These are phyloP conservation scores for Cornus controversa DNA, from an alignment of 148 eudicot genomes.

Conservation along the genomic window DNA sequence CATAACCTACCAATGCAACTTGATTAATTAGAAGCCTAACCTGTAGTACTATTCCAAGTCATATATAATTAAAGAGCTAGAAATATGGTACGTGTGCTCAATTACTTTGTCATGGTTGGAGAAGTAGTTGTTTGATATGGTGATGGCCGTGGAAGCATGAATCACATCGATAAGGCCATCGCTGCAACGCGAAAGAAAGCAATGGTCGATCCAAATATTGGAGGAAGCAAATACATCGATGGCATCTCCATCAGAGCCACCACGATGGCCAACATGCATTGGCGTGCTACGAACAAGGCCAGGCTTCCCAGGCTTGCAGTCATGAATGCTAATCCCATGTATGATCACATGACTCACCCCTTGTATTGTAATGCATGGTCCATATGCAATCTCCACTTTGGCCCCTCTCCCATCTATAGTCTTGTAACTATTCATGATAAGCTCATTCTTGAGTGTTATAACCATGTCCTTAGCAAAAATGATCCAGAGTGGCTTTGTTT, in stretches of 20 bases:
- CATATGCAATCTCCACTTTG: slow-evolving; percentile 30
- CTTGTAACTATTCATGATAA: slow-evolving; percentile 32
- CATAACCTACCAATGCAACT: slow-evolving; percentile 37
- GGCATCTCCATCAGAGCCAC: slow-evolving; percentile 36
- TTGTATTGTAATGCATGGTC: slow-evolving; percentile 38
- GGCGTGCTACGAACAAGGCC: slow-evolving; percentile 28
- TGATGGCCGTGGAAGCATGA: slow-evolving; percentile 41
- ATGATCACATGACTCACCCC: slow-evolving; percentile 36
- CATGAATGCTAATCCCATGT: slow-evolving; percentile 36
- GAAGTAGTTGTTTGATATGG: slow-evolving; percentile 41
- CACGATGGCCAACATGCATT: slow-evolving; percentile 16
- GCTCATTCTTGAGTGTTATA: slow-evolving; percentile 30
- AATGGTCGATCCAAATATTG: slow-evolving; percentile 43
- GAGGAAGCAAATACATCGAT: slow-evolving; percentile 23
- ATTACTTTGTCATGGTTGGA: slow-evolving; percentile 39
- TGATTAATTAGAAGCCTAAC: no score
- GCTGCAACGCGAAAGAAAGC: slow-evolving; percentile 32
- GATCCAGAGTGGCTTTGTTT: slow-evolving; percentile 35
- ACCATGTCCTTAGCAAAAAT: slow-evolving; percentile 24
- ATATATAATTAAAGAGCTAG: no score
- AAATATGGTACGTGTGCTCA: no score
- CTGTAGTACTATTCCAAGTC: no score
- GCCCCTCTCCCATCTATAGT: slow-evolving; percentile 44
- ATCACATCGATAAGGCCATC: slow-evolving; percentile 45
- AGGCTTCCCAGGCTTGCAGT: slow-evolving; percentile 31